Percentiles rank a stretch among this genome's conserved stretches.
These are phyloP conservation scores for Trichoderma pleuroti DNA, from an alignment of 2,329 filamentous ascomycete species.

Conservation along the genomic window DNA sequence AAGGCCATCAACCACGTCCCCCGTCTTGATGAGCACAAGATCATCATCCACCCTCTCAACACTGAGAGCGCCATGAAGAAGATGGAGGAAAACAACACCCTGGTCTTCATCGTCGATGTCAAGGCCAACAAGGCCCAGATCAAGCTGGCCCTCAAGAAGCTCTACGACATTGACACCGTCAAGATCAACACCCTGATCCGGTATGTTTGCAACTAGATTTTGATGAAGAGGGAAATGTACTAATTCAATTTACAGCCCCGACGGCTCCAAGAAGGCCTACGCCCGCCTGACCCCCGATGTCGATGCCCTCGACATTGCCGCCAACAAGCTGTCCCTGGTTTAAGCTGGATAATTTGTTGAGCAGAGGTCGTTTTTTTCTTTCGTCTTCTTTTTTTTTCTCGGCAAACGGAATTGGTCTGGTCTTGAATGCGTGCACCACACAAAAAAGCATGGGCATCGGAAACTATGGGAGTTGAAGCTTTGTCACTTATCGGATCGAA, in stretches of 20 bases:
- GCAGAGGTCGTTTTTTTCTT: neutral
- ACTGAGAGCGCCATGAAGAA: conserved; percentile 99
- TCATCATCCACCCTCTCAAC: conserved; percentile 97
- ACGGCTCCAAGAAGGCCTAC: conserved; percentile 98
- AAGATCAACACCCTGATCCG: conserved; percentile 99
- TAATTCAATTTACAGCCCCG: conserved; percentile 61
- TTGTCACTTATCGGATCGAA: conserved; percentile 35
- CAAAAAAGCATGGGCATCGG: conserved; percentile 35
- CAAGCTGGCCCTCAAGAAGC: conserved; percentile 96
- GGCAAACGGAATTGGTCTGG: conserved; percentile 41
- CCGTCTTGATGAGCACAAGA: conserved; percentile 94
- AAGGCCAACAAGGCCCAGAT: conserved; percentile 99
- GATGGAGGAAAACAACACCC: conserved; percentile 99
- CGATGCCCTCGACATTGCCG: conserved; percentile 97
- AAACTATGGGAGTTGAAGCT: conserved; percentile 34
- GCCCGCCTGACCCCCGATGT: conserved; percentile 93
- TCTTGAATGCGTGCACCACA: conserved; percentile 29
- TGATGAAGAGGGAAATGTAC: neutral
- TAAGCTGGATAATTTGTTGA: conserved; percentile 48
- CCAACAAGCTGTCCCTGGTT: conserved; percentile 97
- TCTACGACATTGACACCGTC: conserved; percentile 96
- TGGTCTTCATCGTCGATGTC: conserved; percentile 94
- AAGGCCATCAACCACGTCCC: conserved; percentile 88
- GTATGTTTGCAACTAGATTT: conserved; percentile 48
- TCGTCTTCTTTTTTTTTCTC: conserved; percentile 24